A percentile compares a stretch with the other conserved stretches of the same genome.
These are phyloP conservation scores for Candida gigantensis DNA, from an alignment of 1,139 yeast species.

Conservation along the genomic window DNA sequence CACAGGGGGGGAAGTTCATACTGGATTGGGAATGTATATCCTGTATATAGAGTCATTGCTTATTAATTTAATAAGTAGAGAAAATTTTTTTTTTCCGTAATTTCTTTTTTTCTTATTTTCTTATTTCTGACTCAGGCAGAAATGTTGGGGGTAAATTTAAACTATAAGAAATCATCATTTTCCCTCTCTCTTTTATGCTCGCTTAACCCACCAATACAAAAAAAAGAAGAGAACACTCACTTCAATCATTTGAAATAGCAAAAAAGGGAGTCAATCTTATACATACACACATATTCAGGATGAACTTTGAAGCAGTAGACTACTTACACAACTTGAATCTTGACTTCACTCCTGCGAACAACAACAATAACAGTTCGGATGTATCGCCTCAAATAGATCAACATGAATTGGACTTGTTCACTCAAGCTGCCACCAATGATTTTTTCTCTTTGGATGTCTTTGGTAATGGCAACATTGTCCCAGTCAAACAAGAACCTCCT, in stretches of 20 bases:
- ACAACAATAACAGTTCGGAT: conserved; percentile 14
- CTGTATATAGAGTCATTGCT: background rate
- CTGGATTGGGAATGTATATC: background rate
- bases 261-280: background rate
- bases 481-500: conserved; percentile 16
- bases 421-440: conserved; percentile 35
- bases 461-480: conserved; percentile 25
- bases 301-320: conserved; percentile 48
- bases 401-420: conserved; percentile 45
- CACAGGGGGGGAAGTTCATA: background rate
- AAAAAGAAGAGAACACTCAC: background rate
- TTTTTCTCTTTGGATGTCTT: conserved; percentile 51
- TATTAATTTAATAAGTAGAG: background rate
- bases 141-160: background rate
- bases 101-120: no score
- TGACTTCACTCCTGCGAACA: conserved; percentile 33
- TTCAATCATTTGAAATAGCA: no score
- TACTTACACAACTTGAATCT: conserved; percentile 44
- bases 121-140: background rate
- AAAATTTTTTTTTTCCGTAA: background rate
- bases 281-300: conserved; percentile 18
- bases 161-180: conserved; percentile 1
- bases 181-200: conserved; percentile 1
- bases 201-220: background rate
- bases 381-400: conserved; percentile 27